Percentiles rank a stretch among this genome's conserved stretches.
Conservation (phyloP, 2,329 filamentous ascomycete genomes). For the Sporothrix brasiliensis region DNA sequence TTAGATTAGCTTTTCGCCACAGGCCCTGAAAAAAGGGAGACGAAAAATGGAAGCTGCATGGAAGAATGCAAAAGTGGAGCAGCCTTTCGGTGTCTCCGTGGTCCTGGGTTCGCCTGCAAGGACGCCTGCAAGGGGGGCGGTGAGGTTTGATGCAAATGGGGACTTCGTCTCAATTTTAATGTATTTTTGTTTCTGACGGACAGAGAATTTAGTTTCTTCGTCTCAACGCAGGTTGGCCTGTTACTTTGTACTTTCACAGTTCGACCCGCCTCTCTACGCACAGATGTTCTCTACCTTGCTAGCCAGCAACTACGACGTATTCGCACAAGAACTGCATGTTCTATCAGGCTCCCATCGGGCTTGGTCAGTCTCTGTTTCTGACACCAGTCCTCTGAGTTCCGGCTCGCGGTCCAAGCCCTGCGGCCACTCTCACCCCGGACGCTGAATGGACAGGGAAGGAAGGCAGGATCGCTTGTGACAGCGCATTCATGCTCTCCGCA, state of each 20-base stretch:
- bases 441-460: background rate
- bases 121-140: background rate
- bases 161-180: background rate
- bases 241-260: background rate
- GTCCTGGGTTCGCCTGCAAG: background rate
- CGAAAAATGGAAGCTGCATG: background rate
- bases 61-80: constrained; percentile 13
- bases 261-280: background rate
- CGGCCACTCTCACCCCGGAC: background rate
- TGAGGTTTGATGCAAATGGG: background rate
- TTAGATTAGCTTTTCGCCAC: background rate
- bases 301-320: background rate
- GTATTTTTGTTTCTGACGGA: background rate
- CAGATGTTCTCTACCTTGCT: constrained; percentile 5
- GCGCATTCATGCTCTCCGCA: background rate
- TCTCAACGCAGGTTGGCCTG: background rate
- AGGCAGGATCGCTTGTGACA: background rate
- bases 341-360: background rate
- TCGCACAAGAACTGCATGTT: too few species aligned
- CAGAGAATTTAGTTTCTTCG: too few species aligned
- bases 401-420: constrained; percentile 25
- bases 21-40: constrained; percentile 1
- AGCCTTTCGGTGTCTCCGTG: constrained; percentile 20
- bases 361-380: constrained; percentile 5
- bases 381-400: background rate